These are phyloP conservation scores for Mortierella sp. DNA, from an alignment of 371 early-diverging fungal species.

Conservation along the genomic window DNA sequence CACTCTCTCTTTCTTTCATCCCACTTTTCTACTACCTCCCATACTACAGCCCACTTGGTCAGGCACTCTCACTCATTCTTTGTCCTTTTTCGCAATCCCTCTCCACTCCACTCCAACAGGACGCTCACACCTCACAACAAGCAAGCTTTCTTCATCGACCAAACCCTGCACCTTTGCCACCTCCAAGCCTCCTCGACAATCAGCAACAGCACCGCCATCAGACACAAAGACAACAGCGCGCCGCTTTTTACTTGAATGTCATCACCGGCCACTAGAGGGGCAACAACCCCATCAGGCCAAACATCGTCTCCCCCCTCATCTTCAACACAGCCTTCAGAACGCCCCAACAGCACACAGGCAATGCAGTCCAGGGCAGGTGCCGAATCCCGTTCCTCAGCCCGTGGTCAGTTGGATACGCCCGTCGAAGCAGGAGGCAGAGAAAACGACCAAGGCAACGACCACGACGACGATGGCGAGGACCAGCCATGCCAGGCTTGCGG, in stretches of 20 bases:
- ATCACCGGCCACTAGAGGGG: slow-evolving; percentile 18
- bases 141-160: slow-evolving; percentile 1
- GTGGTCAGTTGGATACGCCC: neutral
- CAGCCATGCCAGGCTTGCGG: slow-evolving; percentile 54
- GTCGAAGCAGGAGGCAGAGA: neutral
- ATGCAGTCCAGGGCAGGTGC: slow-evolving; percentile 4
- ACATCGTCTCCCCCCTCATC: neutral
- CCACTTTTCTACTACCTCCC: neutral
- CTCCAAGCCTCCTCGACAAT: neutral
- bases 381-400: neutral
- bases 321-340: slow-evolving; percentile 2
- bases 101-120: neutral
- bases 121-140: neutral
- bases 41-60: too few species aligned
- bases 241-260: slow-evolving; percentile 3
- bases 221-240: neutral
- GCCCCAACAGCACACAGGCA: neutral
- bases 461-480: slow-evolving; percentile 33
- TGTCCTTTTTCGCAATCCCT: neutral
- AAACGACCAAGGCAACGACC: slow-evolving; percentile 1
- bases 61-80: neutral
- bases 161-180: neutral
- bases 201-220: neutral
- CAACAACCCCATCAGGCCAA: slow-evolving; percentile 5
- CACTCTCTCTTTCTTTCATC: neutral